These are phyloP conservation scores for Juglanconis juglandina DNA, from an alignment of 2,329 filamentous ascomycete genomes.

Conservation along the genomic window DNA sequence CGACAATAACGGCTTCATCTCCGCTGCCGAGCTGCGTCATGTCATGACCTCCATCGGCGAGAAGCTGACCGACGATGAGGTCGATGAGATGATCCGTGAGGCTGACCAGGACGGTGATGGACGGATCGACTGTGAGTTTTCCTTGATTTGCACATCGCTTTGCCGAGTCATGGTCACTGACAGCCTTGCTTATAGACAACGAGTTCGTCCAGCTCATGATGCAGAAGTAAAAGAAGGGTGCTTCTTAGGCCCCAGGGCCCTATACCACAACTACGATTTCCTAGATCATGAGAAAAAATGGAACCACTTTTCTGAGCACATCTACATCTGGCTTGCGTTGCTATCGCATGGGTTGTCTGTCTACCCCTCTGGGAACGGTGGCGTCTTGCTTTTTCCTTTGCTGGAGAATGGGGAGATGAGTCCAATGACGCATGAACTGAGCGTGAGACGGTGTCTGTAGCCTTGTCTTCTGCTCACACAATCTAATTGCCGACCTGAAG, in stretches of 20 bases:
- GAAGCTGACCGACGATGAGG: constrained; percentile 86
- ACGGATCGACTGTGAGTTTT: constrained; percentile 74
- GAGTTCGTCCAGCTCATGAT: constrained; percentile 95
- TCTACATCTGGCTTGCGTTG: constrained; percentile 4
- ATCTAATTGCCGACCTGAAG: constrained; percentile 9
- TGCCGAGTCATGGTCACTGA: background rate
- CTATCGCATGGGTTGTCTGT: constrained; percentile 3
- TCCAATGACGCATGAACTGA: constrained; percentile 8
- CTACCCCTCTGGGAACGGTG: background rate
- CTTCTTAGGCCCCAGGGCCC: constrained; percentile 1
- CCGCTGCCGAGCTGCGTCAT: constrained; percentile 80
- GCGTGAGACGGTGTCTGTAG: constrained; percentile 14
- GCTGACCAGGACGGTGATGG: constrained; percentile 87
- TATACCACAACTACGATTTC: constrained; percentile 15
- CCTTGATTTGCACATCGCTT: background rate
- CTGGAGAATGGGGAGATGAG: constrained; percentile 9
- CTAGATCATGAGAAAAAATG: constrained; percentile 17
- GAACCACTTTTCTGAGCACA: constrained; percentile 9
- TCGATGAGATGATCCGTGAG: constrained; percentile 91
- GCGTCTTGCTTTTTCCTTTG: constrained; percentile 7
- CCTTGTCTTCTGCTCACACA: constrained; percentile 13
- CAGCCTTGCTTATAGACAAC: constrained; percentile 58
- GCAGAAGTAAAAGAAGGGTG: constrained; percentile 67
- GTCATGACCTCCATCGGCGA: constrained; percentile 92
- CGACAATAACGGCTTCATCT: constrained; percentile 90